These are phyloP conservation scores for Penium margaritaceum DNA, from an alignment of 139 green algal genomes.

Conservation along the genomic window DNA sequence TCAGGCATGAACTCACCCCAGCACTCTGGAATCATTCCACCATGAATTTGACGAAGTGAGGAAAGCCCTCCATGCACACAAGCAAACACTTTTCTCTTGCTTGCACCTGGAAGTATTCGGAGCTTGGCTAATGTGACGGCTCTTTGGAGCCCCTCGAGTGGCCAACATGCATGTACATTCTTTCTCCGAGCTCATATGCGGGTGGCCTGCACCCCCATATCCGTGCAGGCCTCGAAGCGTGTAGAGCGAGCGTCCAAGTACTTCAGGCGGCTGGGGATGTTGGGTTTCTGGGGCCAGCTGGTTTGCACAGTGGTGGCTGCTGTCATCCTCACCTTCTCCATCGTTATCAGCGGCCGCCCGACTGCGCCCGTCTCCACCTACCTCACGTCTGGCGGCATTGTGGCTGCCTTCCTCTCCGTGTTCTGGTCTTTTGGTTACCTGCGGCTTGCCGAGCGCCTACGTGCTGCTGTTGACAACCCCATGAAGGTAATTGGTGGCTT, in stretches of 20 bases:
- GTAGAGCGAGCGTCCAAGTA: slow-evolving; percentile 2
- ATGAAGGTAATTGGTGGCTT: too few species aligned
- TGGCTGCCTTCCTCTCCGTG: slow-evolving; percentile 78
- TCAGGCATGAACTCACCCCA: too few species aligned
- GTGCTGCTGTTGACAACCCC: slow-evolving; percentile 25
- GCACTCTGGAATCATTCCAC: too few species aligned
- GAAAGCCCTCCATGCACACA: too few species aligned
- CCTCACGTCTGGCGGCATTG: slow-evolving; percentile 82
- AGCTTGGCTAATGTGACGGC: too few species aligned
- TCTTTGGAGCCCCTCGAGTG: too few species aligned
- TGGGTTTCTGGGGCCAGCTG: slow-evolving; percentile 88
- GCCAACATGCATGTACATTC: too few species aligned
- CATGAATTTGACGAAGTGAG: too few species aligned
- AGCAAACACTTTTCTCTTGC: too few species aligned
- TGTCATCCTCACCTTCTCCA: slow-evolving; percentile 88
- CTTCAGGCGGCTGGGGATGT: slow-evolving; percentile 30
- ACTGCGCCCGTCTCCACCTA: slow-evolving; percentile 52
- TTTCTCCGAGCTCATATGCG: too few species aligned
- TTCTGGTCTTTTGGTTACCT: slow-evolving; percentile 67
- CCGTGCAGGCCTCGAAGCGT: slow-evolving; percentile 9
- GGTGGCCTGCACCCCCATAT: too few species aligned
- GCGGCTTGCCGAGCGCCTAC: slow-evolving; percentile 35
- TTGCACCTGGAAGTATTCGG: too few species aligned
- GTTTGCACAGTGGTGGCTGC: slow-evolving; percentile 74
- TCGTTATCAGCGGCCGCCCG: slow-evolving; percentile 33